phyloP scores from a whole-genome alignment of 1,139 yeast species.

The Hansenula anomala region DNA sequence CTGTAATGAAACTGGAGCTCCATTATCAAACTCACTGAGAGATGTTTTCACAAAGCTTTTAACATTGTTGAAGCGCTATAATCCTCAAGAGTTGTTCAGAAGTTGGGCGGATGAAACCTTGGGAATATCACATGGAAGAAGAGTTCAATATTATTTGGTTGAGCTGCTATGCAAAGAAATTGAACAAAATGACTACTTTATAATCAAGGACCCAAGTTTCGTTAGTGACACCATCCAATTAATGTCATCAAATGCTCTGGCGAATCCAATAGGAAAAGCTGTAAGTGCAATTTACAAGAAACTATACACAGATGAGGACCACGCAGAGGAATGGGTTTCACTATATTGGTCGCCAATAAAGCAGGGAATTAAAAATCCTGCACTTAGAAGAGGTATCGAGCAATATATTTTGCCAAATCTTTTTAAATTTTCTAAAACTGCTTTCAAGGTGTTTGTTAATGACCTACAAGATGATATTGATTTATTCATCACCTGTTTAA shows the following conservation, averaged over 20 bases:
- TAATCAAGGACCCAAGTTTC: conserved; percentile 40
- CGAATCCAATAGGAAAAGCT: conserved; percentile 66
- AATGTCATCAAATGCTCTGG: conserved; percentile 55
- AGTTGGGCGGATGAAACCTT: conserved; percentile 43
- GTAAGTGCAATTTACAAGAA: conserved; percentile 41
- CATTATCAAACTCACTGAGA: conserved; percentile 62
- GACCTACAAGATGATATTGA: conserved; percentile 30
- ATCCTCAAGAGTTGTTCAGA: conserved; percentile 26
- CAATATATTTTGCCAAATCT: conserved; percentile 60
- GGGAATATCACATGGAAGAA: conserved; percentile 41
- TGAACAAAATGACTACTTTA: conserved; percentile 32
- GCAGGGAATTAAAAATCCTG: conserved; percentile 37
- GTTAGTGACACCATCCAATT: conserved; percentile 39
- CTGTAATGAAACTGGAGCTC: conserved; percentile 68
- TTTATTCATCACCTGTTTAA: conserved; percentile 49
- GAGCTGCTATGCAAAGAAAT: conserved; percentile 50
- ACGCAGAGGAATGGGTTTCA: conserved; percentile 21
- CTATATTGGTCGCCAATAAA: conserved; percentile 50
- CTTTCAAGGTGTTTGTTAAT: conserved; percentile 35
- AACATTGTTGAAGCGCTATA: conserved; percentile 29
- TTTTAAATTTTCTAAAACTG: conserved; percentile 44
- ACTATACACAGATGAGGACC: conserved; percentile 23
- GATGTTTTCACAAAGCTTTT: conserved; percentile 54
- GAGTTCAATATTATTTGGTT: conserved; percentile 55
- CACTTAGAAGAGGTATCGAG: conserved; percentile 44